These are phyloP conservation scores for Apiospora sp. DNA, from an alignment of 2,329 filamentous ascomycete genomes.

Conservation along the genomic window DNA sequence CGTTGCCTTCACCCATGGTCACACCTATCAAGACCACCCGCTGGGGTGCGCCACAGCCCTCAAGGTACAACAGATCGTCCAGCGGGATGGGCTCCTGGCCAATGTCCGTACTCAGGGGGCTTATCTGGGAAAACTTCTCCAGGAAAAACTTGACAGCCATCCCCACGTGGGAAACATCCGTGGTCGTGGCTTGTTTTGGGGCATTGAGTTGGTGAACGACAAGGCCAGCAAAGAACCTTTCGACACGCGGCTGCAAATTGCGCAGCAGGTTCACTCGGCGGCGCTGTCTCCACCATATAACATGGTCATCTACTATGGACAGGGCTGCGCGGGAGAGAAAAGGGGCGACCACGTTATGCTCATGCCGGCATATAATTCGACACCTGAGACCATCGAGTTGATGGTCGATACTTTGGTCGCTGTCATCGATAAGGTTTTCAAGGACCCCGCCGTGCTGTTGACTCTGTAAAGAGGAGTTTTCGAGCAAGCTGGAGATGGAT, in stretches of 20 bases:
- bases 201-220: slow-evolving; percentile 53
- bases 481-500: not conserved
- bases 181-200: slow-evolving; percentile 55
- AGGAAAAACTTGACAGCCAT: slow-evolving; percentile 37
- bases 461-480: not conserved
- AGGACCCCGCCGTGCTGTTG: not conserved
- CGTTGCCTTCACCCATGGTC: slow-evolving; percentile 61
- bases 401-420: slow-evolving; percentile 3
- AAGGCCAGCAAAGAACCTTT: slow-evolving; percentile 48
- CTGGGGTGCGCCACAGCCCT: slow-evolving; percentile 48
- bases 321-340: slow-evolving; percentile 19
- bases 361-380: slow-evolving; percentile 20
- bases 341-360: slow-evolving; percentile 19
- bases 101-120: slow-evolving; percentile 43
- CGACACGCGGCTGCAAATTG: not conserved
- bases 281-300: slow-evolving; percentile 9
- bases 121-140: slow-evolving; percentile 41
- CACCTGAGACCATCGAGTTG: not conserved
- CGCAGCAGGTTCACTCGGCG: slow-evolving; percentile 3
- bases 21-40: slow-evolving; percentile 58
- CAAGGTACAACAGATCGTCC: slow-evolving; percentile 48
- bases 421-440: not conserved
- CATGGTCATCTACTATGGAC: slow-evolving; percentile 17
- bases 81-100: slow-evolving; percentile 43
- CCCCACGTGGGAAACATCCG: slow-evolving; percentile 50